Evolutionary conservation across 2,329 filamentous ascomycete species (phyloP).

Genomic region (Exophiala sideris): DNA sequence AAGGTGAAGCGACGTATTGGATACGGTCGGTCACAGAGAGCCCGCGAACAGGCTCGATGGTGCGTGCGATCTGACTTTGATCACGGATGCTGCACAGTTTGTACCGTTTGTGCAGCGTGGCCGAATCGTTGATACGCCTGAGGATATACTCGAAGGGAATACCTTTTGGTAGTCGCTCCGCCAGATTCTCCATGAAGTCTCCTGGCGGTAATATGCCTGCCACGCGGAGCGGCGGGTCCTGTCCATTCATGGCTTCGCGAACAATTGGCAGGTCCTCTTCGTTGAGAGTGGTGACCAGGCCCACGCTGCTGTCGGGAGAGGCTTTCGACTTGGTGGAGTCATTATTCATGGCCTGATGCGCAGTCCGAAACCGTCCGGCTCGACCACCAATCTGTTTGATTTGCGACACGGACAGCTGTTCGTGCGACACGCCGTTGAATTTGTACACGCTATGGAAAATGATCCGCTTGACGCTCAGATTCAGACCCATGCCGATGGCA

Average conservation of each 20-base stretch:
- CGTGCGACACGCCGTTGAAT: conserved; percentile 58
- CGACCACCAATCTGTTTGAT: conserved; percentile 94
- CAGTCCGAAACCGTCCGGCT: conserved; percentile 79
- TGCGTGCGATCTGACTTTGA: conserved; percentile 65
- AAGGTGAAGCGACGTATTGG: conserved; percentile 69
- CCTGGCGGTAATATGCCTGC: conserved; percentile 75
- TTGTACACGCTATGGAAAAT: conserved; percentile 80
- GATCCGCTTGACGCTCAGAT: conserved; percentile 82
- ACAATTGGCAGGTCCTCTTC: conserved; percentile 64
- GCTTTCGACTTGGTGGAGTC: conserved; percentile 10
- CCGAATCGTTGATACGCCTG: conserved; percentile 68
- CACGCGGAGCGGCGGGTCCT: conserved; percentile 63
- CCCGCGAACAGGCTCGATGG: conserved; percentile 66
- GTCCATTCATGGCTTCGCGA: conserved; percentile 57
- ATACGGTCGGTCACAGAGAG: conserved; percentile 73
- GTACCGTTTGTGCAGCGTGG: conserved; percentile 62
- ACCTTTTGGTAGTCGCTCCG: conserved; percentile 73
- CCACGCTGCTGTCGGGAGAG: conserved; percentile 45
- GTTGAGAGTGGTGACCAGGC: conserved; percentile 77
- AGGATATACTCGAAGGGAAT: conserved; percentile 84
- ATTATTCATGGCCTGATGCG: conserved; percentile 50
- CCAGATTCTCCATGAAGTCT: conserved; percentile 69
- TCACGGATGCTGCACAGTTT: conserved; percentile 65
- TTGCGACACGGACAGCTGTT: conserved; percentile 66
- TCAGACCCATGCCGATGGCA: conserved; percentile 96